Base-by-base conservation (phyloP, 208 protist genomes). In the Entamoeba histolytica region DNA sequence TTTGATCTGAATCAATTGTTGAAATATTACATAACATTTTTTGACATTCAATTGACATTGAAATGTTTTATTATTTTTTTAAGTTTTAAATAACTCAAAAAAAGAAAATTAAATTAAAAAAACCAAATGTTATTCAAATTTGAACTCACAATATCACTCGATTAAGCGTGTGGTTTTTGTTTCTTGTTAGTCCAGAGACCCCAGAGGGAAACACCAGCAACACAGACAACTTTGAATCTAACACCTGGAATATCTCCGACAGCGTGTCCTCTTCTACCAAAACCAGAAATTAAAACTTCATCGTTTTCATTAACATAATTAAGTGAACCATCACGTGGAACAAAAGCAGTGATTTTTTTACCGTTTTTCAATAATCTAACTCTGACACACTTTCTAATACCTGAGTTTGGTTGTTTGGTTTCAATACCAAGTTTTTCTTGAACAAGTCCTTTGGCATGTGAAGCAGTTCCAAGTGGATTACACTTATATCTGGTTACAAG, bases 281-380 rank as follows among this genome's bases (percentile, higher is more conserved):
- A 99, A 96, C 98, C 98, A 94, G 98, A 97, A 93, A 99, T 97
- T 51, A 99, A 97, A 91, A 99, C 98, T 96, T 99, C 97, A 96
- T 99, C 96, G 96, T 99, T 99, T 96, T 99, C 98, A 96, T 99
- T 98, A 93, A 99, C 97, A 95, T 98, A 99, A 96, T 98, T 98
- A 23, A 99, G 96, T 95, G 97, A 98, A 98, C 99, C 99, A 96
- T 99, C 99, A 92, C 97, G 96, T 94, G 99, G 99, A 87, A 99
- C 98, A 97, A 99, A 99, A 93, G 98, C 98, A 92, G 98, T 98
- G 96, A 99, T 98, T 95, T 99, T 99, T 97, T 99, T 99, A 95
- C 98, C 98, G 97, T 99, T 99, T 97, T 99, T 99, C 96, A 99
- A 99, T 55, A 99, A 97, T 97, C 99, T 98, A 93, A 99, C 98